Evolutionary conservation across 768 basidiomycete genomes (phyloP), one percentile per base, ranked within the genome.

Genomic region (Hygrocybe coccinea): DNA sequence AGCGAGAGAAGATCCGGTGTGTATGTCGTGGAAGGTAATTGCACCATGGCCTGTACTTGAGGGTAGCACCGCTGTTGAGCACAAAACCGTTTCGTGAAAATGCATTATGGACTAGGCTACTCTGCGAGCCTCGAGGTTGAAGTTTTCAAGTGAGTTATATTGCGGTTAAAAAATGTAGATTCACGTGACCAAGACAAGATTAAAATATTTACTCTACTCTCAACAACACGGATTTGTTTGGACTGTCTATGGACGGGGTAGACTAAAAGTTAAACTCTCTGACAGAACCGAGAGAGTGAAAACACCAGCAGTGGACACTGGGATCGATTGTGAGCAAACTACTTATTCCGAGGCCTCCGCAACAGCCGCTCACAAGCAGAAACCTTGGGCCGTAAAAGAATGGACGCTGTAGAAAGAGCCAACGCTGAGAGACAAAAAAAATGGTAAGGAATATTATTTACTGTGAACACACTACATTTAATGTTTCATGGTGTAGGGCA

Each of bases 331-430:
- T 29, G 29, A 29, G 38, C 38, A 41, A 41, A 41, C 15, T 41
- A 11, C 5, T 11, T 19, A 3, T 14, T 19, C 5, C 11, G 36
- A 37, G 9, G 36, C 9, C n/a, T n/a, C 9, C 36, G 36, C n/a
- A n/a, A 37, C 9, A n/a, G n/a, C 36, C 9, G 36, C 36, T 9
- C 36, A 9, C 36, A 5, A 41, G 5, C 38, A 41, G 38, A 41
- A 14, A 11, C 4, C 14, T 19, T 19, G 21, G 21, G 5, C 6
- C 25, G 48, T 12, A 15, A 41, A 49, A 59, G 37, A 25, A 91
- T 92, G 90, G 90, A 92, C 64, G 87, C 82, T 17, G 90, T 91
- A 37, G 90, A 91, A 70, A 83, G 78, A 63, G 86, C 86, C 17
- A 92, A 92, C 61, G 68, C 78, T 15, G 86, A 84, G 54, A 77